phyloP scores from a whole-genome alignment of 306 rosid genomes.

The Cajanus cajan region DNA sequence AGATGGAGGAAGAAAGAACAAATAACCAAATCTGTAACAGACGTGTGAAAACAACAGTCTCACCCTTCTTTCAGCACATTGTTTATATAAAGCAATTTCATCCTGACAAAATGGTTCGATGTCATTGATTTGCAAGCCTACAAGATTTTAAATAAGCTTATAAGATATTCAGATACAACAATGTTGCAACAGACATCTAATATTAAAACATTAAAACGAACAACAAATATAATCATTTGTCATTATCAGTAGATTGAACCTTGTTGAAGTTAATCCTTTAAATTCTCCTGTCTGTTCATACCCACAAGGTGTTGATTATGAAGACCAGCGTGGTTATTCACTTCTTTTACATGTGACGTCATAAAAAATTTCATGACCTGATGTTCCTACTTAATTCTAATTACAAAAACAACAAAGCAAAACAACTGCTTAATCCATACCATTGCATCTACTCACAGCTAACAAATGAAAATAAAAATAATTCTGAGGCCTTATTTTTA shows the following conservation, averaged over 20 bases:
- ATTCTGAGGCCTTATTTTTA: neutral
- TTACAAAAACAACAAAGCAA: neutral
- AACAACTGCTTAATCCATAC: neutral
- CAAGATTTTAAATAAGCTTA: slow-evolving; percentile 30
- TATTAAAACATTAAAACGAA: neutral
- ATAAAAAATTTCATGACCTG: neutral
- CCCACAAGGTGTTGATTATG: neutral
- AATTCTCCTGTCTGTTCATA: slow-evolving; percentile 1
- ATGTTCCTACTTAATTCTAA: neutral
- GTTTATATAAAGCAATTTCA: slow-evolving; percentile 74
- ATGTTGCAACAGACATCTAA: slow-evolving; percentile 2
- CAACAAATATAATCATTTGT: neutral
- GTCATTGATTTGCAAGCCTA: slow-evolving; percentile 94
- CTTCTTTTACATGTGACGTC: neutral
- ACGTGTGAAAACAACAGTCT: slow-evolving; percentile 26
- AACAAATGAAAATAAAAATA: neutral
- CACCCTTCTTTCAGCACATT: slow-evolving; percentile 86
- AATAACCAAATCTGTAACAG: neutral
- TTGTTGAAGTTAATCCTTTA: slow-evolving; percentile 1
- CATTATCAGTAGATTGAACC: slow-evolving; percentile 17
- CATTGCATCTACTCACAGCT: neutral
- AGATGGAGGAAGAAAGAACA: slow-evolving; percentile 1
- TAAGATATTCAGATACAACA: neutral
- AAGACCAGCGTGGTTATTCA: neutral
- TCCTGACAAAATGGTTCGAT: slow-evolving; percentile 98